These are phyloP conservation scores for Thraustochytrium striatum DNA, from an alignment of 352 stramenopile species.

Conservation along the genomic window DNA sequence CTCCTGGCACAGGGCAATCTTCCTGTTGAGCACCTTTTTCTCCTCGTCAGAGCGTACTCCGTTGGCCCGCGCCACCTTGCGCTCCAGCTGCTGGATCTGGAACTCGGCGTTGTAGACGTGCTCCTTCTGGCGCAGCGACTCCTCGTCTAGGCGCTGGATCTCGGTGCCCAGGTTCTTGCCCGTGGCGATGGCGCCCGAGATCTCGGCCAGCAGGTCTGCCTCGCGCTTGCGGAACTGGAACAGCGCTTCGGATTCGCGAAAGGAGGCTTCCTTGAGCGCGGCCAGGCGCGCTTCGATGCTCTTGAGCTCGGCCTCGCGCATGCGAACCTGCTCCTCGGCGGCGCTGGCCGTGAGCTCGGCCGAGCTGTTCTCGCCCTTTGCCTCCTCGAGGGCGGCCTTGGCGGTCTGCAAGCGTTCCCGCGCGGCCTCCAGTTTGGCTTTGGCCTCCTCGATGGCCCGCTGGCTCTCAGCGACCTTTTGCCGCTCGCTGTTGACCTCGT, in stretches of 20 bases:
- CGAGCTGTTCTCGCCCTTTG: constrained; percentile 52
- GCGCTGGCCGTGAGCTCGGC: constrained; percentile 74
- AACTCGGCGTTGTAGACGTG: constrained; percentile 93
- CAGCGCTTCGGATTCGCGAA: constrained; percentile 80
- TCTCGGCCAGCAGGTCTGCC: constrained; percentile 77
- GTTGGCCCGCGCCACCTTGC: constrained; percentile 83
- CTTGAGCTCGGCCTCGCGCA: constrained; percentile 60
- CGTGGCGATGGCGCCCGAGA: constrained; percentile 78
- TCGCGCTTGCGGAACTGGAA: constrained; percentile 78
- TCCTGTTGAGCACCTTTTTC: constrained; percentile 79
- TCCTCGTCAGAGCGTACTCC: constrained; percentile 88
- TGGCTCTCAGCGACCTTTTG: constrained; percentile 68
- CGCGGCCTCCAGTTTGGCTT: constrained; percentile 66
- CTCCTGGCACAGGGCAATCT: constrained; percentile 80
- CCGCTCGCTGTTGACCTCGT: constrained; percentile 71
- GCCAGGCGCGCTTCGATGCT: constrained; percentile 62
- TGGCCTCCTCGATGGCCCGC: constrained; percentile 69
- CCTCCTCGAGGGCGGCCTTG: constrained; percentile 58
- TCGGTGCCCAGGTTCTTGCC: constrained; percentile 80
- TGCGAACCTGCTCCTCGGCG: constrained; percentile 65
- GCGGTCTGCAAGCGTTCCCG: constrained; percentile 65
- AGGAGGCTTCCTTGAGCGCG: constrained; percentile 83
- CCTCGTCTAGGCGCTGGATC: constrained; percentile 79
- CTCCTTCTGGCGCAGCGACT: constrained; percentile 82
- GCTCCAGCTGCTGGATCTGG: constrained; percentile 92